Base-by-base conservation (phyloP, 1,284 basidiomycete species). In the Ceratobasidium sp. region DNA sequence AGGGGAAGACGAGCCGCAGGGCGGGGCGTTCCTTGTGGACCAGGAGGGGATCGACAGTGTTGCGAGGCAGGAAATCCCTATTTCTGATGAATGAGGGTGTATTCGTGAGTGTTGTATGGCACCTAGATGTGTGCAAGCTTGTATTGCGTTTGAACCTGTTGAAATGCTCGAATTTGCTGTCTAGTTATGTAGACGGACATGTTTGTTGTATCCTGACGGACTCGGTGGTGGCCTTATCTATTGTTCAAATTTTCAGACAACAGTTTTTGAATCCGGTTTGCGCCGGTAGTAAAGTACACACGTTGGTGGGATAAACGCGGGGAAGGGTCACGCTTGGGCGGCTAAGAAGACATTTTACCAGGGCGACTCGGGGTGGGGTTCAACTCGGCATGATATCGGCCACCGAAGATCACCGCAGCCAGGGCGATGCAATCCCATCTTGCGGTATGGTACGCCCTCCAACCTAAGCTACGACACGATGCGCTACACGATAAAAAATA, bases 31-130 rank as follows among this genome's bases (percentile, higher is more conserved):
- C 43, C 39, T 76, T 19, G 62, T 76, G 27, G 64, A 76, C 49
- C 61, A 72, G 41, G 75, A 76, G 49, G 62, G 71, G 16, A 76
- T 76, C 62, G 68, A 29, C 37, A 62, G 72, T 31, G 75, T 76
- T 34, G 75, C 75, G 13, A 63, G 69, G 41, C 49, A 68, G 11
- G 75, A 76, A 37, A 73, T 76, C 46, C 72, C 63, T 34, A 64
- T 43, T 62, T 53, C 53, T 58, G 31, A 58, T 22, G 34, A 58
- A 41, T 66, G 22, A 5, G 22, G 13, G 16, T 29, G 24, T n/a
- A 27, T 9, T 53, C 9, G n/a, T 53, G 24, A 27, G 24, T 53
- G 51, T 53, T n/a, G n/a, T n/a, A n/a, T n/a, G n/a, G n/a, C n/a
- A n/a, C n/a, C n/a, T n/a, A n/a, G n/a, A n/a, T n/a, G n/a, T n/a